A percentile compares a stretch with the other conserved stretches of the same genome.
phyloP scores from a whole-genome alignment of 73 alveolate species.

The Paramecium primaurelia region DNA sequence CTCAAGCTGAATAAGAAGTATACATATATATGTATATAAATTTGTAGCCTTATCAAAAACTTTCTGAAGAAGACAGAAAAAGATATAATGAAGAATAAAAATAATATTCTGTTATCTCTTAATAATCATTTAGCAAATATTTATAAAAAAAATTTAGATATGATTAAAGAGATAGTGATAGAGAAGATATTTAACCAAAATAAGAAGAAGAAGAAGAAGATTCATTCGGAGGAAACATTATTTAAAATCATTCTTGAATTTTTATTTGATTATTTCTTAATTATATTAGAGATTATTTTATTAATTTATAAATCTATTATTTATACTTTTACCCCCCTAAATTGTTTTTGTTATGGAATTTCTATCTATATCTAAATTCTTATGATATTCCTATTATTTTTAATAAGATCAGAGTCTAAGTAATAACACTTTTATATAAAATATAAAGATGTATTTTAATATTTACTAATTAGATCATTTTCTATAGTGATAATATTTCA shows the following conservation, averaged over 20 bases:
- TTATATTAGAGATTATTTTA: not conserved
- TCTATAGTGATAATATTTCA: too few relatives aligned
- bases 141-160: not conserved
- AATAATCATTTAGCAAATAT: not conserved
- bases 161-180: not conserved
- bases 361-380: too few relatives aligned
- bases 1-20: not conserved
- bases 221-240: not conserved
- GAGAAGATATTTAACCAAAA: not conserved
- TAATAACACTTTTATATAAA: too few relatives aligned
- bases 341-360: too few relatives aligned
- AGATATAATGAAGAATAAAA: not conserved
- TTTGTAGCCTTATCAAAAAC: not conserved
- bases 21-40: not conserved
- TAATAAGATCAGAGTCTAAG: too few relatives aligned
- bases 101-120: not conserved
- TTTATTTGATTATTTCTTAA: not conserved
- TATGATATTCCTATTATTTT: too few relatives aligned
- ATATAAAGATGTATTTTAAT: too few relatives aligned
- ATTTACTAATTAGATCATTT: too few relatives aligned
- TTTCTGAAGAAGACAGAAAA: not conserved
- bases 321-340: not conserved
- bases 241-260: not conserved
- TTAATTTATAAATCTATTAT: not conserved
- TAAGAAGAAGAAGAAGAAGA: not conserved